phyloP scores from a whole-genome alignment of 2,329 filamentous ascomycete species.

The Albifimbria verrucaria region DNA sequence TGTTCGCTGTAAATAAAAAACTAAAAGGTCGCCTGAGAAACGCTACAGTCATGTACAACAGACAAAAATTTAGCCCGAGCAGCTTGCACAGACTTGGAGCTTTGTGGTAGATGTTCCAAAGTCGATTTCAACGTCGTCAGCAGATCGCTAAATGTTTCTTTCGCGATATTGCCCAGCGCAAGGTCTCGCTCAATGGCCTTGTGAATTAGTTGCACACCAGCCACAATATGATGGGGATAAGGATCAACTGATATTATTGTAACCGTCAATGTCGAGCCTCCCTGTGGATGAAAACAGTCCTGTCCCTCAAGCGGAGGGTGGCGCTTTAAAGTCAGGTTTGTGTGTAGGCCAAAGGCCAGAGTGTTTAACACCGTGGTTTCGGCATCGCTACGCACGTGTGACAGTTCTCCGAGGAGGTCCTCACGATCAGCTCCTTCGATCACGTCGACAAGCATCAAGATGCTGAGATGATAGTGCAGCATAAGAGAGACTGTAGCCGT shows the following conservation, averaged over 20 bases:
- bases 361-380: slow-evolving; percentile 29
- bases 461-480: slow-evolving; percentile 30
- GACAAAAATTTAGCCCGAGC: slow-evolving; percentile 19
- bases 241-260: slow-evolving; percentile 29
- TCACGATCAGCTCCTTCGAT: slow-evolving; percentile 24
- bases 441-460: slow-evolving; percentile 25
- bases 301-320: too few relatives aligned
- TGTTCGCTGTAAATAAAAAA: too few relatives aligned
- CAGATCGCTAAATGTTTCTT: slow-evolving; percentile 22
- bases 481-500: slow-evolving; percentile 24
- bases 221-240: slow-evolving; percentile 28
- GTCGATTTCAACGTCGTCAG: slow-evolving; percentile 21
- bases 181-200: slow-evolving; percentile 27
- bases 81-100: slow-evolving; percentile 27
- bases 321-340: slow-evolving; percentile 16
- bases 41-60: too few relatives aligned
- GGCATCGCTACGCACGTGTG: slow-evolving; percentile 20
- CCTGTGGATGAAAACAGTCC: too few relatives aligned
- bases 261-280: slow-evolving; percentile 12
- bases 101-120: slow-evolving; percentile 23
- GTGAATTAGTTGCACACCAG: slow-evolving; percentile 23
- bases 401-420: slow-evolving; percentile 20
- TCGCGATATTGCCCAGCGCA: slow-evolving; percentile 17
- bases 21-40: too few relatives aligned
- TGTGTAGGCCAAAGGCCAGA: slow-evolving; percentile 26